Evolutionary conservation across 2,329 filamentous ascomycete species (phyloP), one percentile per base, ranked within the genome.

Genomic region (Chaetomiaceae sp.): DNA sequence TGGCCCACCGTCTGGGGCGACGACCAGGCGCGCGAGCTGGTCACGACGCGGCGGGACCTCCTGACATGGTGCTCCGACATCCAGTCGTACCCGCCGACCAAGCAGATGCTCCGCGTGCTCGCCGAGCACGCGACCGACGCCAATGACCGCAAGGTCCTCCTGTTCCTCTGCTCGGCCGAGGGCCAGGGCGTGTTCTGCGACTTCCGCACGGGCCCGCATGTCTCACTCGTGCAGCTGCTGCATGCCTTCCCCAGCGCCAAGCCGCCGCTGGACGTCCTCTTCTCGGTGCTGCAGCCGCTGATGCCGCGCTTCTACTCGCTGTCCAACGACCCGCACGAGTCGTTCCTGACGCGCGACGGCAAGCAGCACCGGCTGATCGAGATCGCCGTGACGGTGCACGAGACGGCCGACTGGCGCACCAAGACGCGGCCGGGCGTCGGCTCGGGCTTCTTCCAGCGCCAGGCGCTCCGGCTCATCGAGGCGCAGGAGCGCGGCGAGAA

Each of bases 1-100:
- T 99, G 92, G 92, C 93, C 93, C 4, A 99, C 93, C 0, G 95
- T 99, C 44, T 99, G 93, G 93, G 93, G 92, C 37, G 89, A 95
- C 2, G 92, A 97, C 17, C 72, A 87, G 68, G 71, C 91, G 6
- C 82, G 93, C 50, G 85, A 93, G 65, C 75, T 99, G n/a, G 75
- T 91, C 50, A 96, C 92, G 3, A 97, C 91, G 0, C 83, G 92
- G 42, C 81, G 92, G 44, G 92, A 95, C 66, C 75, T 99, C n/a
- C 75, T 99, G 49, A 95, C 87, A 9, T 99, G 93, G 93, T 96
- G 91, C 66, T 85, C 86, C 21, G 93, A 99, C 66, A 82, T 97
- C 55, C 90, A 96, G 68, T 95, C 89, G 13, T 90, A 92, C 61
- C 85, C 92, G 2, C 92, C 93, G 0, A 95, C 87, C 30, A 97